phyloP scores from a whole-genome alignment of 2,329 filamentous ascomycete species.

The Monilinia vaccinii-corymbosi region DNA sequence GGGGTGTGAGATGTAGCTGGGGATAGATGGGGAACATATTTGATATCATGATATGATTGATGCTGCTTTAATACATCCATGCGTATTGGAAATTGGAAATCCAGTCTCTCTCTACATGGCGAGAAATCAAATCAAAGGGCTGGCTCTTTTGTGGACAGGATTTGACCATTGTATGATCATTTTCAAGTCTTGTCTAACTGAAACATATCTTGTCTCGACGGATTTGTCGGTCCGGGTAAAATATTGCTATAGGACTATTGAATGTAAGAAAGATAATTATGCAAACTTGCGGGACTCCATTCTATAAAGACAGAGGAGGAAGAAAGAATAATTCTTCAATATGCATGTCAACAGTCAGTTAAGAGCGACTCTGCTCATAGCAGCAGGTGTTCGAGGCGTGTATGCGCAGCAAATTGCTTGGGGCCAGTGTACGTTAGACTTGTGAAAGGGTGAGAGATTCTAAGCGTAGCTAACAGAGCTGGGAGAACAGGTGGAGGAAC shows the following conservation, averaged over 20 bases:
- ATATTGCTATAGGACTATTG: slow-evolving; percentile 27
- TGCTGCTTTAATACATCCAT: background rate
- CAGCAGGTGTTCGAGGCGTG: slow-evolving; percentile 4
- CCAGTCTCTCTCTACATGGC: no score
- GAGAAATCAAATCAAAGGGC: background rate
- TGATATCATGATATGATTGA: background rate
- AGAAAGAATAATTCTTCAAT: background rate
- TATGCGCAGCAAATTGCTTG: slow-evolving; percentile 19
- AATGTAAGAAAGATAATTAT: background rate
- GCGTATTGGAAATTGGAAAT: background rate
- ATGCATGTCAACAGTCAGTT: background rate
- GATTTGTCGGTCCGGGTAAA: background rate
- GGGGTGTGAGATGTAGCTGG: background rate
- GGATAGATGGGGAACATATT: background rate
- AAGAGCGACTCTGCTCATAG: background rate
- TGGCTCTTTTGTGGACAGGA: background rate
- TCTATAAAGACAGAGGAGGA: background rate
- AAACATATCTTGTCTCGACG: slow-evolving; percentile 1
- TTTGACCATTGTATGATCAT: no score
- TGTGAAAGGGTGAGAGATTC: background rate
- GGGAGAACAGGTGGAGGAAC: slow-evolving; percentile 19
- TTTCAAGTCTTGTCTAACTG: background rate
- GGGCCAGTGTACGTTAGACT: slow-evolving; percentile 5
- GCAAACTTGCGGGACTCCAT: background rate
- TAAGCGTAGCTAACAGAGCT: background rate